Evolutionary conservation across 257 asterid species (phyloP).

Genomic region (Craterostigma plantagineum): DNA sequence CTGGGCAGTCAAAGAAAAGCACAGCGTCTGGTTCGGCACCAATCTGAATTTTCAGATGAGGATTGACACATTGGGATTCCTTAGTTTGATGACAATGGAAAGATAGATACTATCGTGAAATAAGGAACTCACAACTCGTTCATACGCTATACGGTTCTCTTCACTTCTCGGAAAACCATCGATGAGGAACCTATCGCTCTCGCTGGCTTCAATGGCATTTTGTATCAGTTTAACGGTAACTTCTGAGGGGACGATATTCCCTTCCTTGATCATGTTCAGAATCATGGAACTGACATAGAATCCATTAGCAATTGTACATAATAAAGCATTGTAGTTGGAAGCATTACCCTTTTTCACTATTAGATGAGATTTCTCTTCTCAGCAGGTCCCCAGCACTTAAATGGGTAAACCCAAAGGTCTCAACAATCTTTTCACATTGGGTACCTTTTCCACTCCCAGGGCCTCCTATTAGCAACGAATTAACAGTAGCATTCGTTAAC

Average conservation of each 20-base stretch:
- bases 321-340: constrained; percentile 9
- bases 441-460: constrained; percentile 99
- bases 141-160: constrained; percentile 78
- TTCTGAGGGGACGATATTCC: constrained; percentile 85
- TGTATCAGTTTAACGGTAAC: constrained; percentile 65
- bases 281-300: constrained; percentile 60
- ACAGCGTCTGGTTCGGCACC: constrained; percentile 80
- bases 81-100: too few relatives aligned
- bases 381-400: constrained; percentile 93
- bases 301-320: not conserved
- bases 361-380: constrained; percentile 61
- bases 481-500: constrained; percentile 12
- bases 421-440: constrained; percentile 64
- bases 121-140: constrained; percentile 54
- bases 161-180: constrained; percentile 97
- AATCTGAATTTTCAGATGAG: constrained; percentile 30
- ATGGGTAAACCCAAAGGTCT: constrained; percentile 72
- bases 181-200: constrained; percentile 46
- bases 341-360: constrained; percentile 52
- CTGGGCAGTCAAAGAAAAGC: constrained; percentile 88
- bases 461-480: constrained; percentile 46
- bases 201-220: constrained; percentile 51
- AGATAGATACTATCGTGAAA: constrained; percentile 2
- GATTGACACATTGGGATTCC: too few relatives aligned
- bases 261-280: constrained; percentile 62